Percentiles rank a stretch among this genome's conserved stretches.
Evolutionary conservation across 495 filamentous ascomycete genomes (phyloP).

Genomic region (Daldinia concentrica): DNA sequence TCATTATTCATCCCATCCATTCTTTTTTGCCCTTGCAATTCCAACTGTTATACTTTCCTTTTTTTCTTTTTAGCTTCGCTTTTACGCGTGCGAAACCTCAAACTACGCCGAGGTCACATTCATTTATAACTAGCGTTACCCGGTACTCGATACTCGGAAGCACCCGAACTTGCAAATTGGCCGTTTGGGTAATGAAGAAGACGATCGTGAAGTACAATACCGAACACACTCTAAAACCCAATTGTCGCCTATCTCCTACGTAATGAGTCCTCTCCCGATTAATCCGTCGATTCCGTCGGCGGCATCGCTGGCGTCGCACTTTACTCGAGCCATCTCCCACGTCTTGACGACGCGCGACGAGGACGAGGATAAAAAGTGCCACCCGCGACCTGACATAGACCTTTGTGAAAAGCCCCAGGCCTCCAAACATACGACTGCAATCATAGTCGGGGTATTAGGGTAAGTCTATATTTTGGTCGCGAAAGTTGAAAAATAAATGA

Average conservation of each 20-base stretch:
- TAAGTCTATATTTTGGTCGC: constrained; percentile 26
- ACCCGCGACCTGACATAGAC: constrained; percentile 43
- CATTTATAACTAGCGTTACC: neutral
- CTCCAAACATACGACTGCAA: constrained; percentile 19
- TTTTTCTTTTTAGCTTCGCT: constrained; percentile 2
- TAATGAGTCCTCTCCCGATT: constrained; percentile 34
- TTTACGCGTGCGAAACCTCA: neutral
- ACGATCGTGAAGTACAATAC: constrained; percentile 10
- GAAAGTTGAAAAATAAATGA: neutral
- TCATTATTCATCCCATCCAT: constrained; percentile 6
- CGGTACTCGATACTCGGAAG: constrained; percentile 14
- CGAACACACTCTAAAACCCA: neutral
- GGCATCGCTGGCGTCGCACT: constrained; percentile 10
- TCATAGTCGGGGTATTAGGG: constrained; percentile 37
- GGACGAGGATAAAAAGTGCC: constrained; percentile 31
- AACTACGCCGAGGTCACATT: constrained; percentile 10
- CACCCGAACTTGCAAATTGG: constrained; percentile 20
- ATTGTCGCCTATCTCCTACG: constrained; percentile 5
- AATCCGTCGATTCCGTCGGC: constrained; percentile 10
- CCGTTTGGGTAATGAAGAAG: constrained; percentile 28
- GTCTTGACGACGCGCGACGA: constrained; percentile 22
- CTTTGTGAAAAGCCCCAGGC: constrained; percentile 44
- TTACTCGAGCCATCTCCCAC: constrained; percentile 29
- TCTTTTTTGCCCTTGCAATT: constrained; percentile 4
- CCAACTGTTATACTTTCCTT: constrained; percentile 23